These are phyloP conservation scores for Tolypocladium amazonense DNA, from an alignment of 2,329 filamentous ascomycete genomes.

Conservation along the genomic window DNA sequence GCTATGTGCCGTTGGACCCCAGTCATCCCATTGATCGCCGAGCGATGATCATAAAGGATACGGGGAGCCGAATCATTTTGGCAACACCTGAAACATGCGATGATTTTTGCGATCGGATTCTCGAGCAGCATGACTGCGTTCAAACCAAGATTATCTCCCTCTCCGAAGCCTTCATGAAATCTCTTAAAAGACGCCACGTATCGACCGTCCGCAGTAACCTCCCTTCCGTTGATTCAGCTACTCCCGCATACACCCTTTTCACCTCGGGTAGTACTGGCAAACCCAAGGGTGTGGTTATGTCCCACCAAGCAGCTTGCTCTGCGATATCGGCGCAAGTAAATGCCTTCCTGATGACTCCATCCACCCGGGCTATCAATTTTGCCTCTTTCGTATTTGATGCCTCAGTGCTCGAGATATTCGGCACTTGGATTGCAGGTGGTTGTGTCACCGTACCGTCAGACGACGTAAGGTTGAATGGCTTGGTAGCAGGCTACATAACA, in stretches of 20 bases:
- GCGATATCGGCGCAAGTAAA: background rate
- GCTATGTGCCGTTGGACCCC: constrained; percentile 8
- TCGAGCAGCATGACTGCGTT: background rate
- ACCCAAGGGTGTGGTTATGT: constrained; percentile 28
- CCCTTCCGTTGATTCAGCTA: background rate
- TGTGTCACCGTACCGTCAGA: constrained; percentile 4
- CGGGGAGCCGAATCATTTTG: background rate
- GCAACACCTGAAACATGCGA: background rate
- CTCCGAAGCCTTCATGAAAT: background rate
- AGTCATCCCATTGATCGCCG: background rate
- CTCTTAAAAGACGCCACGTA: background rate
- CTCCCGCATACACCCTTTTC: constrained; percentile 31
- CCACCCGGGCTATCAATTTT: background rate
- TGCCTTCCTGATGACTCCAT: background rate
- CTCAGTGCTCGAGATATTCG: background rate
- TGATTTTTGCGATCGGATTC: background rate
- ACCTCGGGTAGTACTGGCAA: constrained; percentile 45
- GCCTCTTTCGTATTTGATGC: constrained; percentile 8
- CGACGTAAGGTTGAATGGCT: background rate
- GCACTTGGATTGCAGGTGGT: constrained; percentile 1
- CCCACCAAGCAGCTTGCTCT: background rate
- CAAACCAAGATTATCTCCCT: background rate
- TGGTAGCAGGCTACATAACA: constrained; percentile 1
- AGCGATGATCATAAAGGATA: background rate
- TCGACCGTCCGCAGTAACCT: background rate